Percentiles rank a stretch among this genome's conserved stretches.
Evolutionary conservation across 768 basidiomycete species (phyloP).

Genomic region (Pisolithus orientalis): DNA sequence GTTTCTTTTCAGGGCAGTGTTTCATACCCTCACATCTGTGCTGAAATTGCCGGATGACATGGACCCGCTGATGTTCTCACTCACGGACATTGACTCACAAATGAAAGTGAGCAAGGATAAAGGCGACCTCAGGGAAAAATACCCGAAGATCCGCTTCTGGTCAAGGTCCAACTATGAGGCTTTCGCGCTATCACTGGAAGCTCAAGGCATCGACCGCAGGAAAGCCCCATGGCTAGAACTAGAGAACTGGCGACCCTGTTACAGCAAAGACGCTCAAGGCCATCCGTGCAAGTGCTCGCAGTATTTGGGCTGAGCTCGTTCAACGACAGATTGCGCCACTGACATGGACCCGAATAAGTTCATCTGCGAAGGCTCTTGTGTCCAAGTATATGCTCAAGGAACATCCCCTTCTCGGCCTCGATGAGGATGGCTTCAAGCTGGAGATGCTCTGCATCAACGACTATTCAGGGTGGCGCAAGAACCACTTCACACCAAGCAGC

Average conservation of each 20-base stretch:
- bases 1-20: background rate
- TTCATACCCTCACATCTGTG: background rate
- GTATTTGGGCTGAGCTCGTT: background rate
- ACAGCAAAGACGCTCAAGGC: background rate
- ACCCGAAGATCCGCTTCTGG: background rate
- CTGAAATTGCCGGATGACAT: background rate
- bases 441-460: background rate
- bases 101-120: background rate
- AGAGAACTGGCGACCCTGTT: background rate
- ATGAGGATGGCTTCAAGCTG: background rate
- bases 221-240: background rate
- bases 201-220: background rate
- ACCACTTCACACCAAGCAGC: slow-evolving; percentile 7
- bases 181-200: background rate
- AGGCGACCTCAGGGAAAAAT: background rate
- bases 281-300: background rate
- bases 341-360: background rate
- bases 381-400: background rate
- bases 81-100: background rate
- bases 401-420: background rate
- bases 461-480: background rate
- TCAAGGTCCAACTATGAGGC: background rate
- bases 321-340: background rate
- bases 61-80: background rate
- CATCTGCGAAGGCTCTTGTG: background rate